phyloP scores from a whole-genome alignment of 345 rosid species.

The Turnera subulata region DNA sequence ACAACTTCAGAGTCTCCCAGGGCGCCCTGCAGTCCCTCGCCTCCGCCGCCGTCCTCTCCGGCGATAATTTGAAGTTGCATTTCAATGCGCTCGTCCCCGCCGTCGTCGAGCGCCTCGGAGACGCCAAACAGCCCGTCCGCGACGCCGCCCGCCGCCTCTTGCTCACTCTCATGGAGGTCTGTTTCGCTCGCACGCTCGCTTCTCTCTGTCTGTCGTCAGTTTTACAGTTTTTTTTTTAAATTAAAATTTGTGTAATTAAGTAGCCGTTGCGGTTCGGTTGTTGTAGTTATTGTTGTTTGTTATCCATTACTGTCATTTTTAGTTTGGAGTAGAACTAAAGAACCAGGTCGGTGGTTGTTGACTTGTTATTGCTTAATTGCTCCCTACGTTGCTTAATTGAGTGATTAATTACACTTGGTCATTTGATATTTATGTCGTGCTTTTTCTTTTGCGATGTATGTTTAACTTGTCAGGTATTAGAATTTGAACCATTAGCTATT shows the following conservation, averaged over 20 bases:
- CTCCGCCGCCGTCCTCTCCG: conserved; percentile 94
- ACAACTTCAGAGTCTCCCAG: conserved; percentile 85
- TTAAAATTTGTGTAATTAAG: too few relatives aligned
- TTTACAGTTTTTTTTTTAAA: too few relatives aligned
- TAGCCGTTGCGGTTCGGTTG: too few relatives aligned
- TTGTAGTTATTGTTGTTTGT: too few relatives aligned
- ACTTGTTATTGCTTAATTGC: neutral
- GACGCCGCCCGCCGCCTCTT: conserved; percentile 92
- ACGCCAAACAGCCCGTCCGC: conserved; percentile 86
- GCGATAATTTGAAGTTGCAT: conserved; percentile 90
- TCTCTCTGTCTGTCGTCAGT: too few relatives aligned
- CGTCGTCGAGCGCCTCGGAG: conserved; percentile 87
- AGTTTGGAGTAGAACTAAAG: too few relatives aligned
- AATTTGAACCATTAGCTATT: neutral
- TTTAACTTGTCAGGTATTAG: too few relatives aligned
- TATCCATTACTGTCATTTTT: too few relatives aligned
- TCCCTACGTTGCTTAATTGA: neutral
- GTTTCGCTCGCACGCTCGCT: neutral
- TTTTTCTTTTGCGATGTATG: too few relatives aligned
- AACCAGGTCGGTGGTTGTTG: neutral
- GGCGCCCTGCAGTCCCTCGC: conserved; percentile 96
- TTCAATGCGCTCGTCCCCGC: conserved; percentile 93
- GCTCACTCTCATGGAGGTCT: conserved; percentile 99
- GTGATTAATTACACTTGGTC: neutral
- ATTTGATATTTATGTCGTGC: too few relatives aligned